Conservation (phyloP, 768 basidiomycete genomes). For the Leucosporidium yakuticum region DNA sequence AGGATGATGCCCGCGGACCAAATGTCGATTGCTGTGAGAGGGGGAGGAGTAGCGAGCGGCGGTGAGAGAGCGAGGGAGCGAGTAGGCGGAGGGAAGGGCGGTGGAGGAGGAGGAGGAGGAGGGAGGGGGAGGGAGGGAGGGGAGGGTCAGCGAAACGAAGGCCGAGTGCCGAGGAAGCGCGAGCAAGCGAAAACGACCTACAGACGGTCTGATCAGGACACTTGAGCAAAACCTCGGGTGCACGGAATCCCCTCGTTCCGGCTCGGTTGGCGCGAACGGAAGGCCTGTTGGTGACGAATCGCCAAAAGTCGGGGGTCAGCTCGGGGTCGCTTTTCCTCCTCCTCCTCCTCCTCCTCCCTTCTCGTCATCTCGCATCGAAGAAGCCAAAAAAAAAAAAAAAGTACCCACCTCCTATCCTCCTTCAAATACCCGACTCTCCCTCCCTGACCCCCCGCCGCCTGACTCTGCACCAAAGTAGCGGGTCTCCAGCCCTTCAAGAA, state of each 20-base stretch:
- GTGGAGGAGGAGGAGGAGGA: constrained; percentile 2
- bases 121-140: too few relatives aligned
- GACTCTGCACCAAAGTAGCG: constrained; percentile 43
- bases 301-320: too few relatives aligned
- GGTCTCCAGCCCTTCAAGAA: constrained; percentile 35
- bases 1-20: constrained; percentile 93
- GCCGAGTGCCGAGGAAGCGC: too few relatives aligned
- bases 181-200: constrained; percentile 44
- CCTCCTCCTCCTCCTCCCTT: too few relatives aligned
- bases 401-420: constrained; percentile 49
- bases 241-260: constrained; percentile 92
- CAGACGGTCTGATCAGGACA: constrained; percentile 89
- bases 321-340: too few relatives aligned
- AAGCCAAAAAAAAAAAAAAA: neutral
- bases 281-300: constrained; percentile 52
- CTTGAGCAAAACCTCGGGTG: constrained; percentile 91
- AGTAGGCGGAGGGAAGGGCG: neutral
- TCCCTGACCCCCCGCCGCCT: constrained; percentile 35
- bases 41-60: neutral
- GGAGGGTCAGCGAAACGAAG: too few relatives aligned
- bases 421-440: constrained; percentile 68
- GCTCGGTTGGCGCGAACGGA: constrained; percentile 89
- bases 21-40: constrained; percentile 74
- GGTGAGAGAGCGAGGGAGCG: constrained; percentile 1
- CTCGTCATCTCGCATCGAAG: too few relatives aligned